Evolutionary conservation across 257 asterid genomes (phyloP).

Genomic region (Agastache rugosa): DNA sequence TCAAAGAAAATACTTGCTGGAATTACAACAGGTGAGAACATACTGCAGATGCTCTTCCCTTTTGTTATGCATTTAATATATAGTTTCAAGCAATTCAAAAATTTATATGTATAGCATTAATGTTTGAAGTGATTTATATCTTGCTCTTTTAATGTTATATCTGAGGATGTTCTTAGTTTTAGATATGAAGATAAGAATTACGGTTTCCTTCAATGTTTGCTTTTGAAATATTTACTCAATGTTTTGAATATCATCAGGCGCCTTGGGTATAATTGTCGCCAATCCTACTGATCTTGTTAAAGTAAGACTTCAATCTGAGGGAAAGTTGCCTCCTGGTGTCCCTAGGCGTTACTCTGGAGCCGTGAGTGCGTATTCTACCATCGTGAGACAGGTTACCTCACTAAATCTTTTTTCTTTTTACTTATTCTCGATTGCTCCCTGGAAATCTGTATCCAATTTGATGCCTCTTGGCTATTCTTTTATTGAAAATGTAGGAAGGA

Average conservation of each 20-base stretch:
- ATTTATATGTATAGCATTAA: neutral
- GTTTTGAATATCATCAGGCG: conserved; percentile 61
- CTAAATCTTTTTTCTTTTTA: conserved; percentile 30
- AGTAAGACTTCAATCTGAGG: conserved; percentile 98
- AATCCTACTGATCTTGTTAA: conserved; percentile 99
- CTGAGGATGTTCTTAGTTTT: neutral
- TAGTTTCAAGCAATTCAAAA: neutral
- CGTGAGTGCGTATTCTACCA: conserved; percentile 89
- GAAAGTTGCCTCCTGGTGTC: conserved; percentile 89
- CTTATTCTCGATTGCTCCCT: neutral
- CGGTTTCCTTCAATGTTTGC: neutral
- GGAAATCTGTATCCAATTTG: conserved; percentile 17
- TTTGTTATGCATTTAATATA: neutral
- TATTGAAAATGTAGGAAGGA: conserved; percentile 71
- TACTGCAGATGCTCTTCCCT: conserved; percentile 24
- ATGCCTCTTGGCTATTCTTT: conserved; percentile 28
- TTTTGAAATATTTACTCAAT: conserved; percentile 28
- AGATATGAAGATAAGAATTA: neutral
- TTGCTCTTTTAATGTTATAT: neutral
- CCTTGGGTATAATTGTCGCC: conserved; percentile 75
- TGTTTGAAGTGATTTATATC: neutral
- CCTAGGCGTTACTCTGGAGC: conserved; percentile 98
- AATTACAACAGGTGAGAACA: conserved; percentile 84
- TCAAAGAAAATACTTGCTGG: conserved; percentile 94
- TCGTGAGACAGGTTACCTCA: conserved; percentile 72